These are phyloP conservation scores for Candida rishiriensis DNA, from an alignment of 805 yeast genomes.

Conservation along the genomic window DNA sequence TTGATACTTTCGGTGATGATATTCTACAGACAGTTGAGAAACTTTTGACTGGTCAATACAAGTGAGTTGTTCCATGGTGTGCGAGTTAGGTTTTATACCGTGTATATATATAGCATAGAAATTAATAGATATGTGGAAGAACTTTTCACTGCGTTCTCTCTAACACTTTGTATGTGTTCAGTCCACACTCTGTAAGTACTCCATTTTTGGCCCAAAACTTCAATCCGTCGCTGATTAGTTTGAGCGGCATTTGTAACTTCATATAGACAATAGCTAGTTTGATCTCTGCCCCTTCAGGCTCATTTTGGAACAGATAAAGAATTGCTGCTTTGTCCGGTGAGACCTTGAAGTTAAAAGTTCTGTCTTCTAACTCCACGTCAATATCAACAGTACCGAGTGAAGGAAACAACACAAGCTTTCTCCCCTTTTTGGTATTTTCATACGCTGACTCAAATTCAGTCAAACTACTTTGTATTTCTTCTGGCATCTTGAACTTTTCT, in stretches of 20 bases:
- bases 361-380: constrained; percentile 50
- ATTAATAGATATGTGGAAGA: background rate
- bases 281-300: constrained; percentile 18
- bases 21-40: constrained; percentile 38
- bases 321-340: constrained; percentile 69
- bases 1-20: constrained; percentile 28
- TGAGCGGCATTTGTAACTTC: constrained; percentile 39
- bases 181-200: constrained; percentile 41
- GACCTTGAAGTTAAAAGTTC: constrained; percentile 39
- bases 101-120: too few species aligned
- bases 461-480: constrained; percentile 35
- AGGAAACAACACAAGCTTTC: constrained; percentile 54
- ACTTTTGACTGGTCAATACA: constrained; percentile 15
- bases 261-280: constrained; percentile 31
- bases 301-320: constrained; percentile 26
- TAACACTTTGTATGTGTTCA: constrained; percentile 35
- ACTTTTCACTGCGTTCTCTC: constrained; percentile 24
- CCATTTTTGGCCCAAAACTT: constrained; percentile 62
- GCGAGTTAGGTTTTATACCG: too few species aligned
- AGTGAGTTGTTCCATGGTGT: background rate
- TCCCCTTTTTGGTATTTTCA: constrained; percentile 44
- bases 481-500: constrained; percentile 47
- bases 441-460: constrained; percentile 40
- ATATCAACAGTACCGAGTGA: constrained; percentile 60
- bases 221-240: constrained; percentile 36